Base-by-base conservation (phyloP, 208 protist genomes). In the Leishmania tarentolae region DNA sequence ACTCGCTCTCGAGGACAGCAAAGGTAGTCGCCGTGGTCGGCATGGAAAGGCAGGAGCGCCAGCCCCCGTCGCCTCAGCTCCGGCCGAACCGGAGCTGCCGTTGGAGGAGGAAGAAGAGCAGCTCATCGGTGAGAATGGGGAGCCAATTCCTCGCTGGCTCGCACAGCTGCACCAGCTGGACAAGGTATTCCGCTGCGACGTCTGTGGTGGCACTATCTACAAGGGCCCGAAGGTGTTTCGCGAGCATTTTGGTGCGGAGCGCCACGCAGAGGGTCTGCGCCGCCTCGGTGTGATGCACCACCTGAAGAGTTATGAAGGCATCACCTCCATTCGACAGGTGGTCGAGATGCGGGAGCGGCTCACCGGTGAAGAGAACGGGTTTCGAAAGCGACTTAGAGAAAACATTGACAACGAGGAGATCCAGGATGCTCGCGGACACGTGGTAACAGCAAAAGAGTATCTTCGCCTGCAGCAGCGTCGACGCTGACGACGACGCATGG, bases 131-230 rank as follows among this genome's bases (percentile, higher is more conserved):
- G 88, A 94, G n/a, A 94, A 96, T 76, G 93, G 90, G 9, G 85
- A 93, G 66, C 93, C 94, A 0, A 90, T 97, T 40, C 86, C 94
- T 9, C 89, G 88, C n/a, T 97, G 93, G 92, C 86, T 96, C 2
- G 87, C 94, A 42, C 81, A 93, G 70, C 86, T 96, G 52, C 91
- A 96, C 81, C 93, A 96, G 84, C 88, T 97, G 17, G 88, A 95
- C 59, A 97, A 96, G 81, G 84, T 84, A 3, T 97, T 91, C 70
- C 78, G 87, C 63, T 97, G 94, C 59, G 94, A 96, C 53, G 91
- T 97, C 8, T 97, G 94, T 80, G 94, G 94, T 68, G 93, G 93
- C n/a, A 94, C 91, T 15, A 86, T 97, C 7, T 97, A 96, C 85
- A 86, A 93, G 35, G 94, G 94, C 0, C 94, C 93, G 35, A 95